Conservation (phyloP, 2,329 filamentous ascomycete genomes). For the Alternaria consortialis region DNA sequence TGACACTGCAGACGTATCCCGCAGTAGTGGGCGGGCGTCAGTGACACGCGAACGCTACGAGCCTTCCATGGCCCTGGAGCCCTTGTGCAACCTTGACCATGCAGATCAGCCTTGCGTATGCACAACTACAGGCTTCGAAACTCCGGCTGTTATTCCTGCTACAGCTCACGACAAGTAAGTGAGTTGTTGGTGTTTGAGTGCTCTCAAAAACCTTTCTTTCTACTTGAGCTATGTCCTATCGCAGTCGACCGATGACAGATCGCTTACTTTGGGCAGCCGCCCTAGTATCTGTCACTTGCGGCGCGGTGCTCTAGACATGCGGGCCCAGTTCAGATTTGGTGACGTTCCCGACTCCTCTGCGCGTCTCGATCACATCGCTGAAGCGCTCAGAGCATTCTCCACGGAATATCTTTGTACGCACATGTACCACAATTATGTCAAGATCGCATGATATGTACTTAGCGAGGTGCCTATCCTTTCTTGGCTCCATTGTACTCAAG, state of each 20-base stretch:
- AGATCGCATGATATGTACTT: conserved; percentile 15
- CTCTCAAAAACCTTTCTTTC: neutral
- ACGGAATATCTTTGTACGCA: conserved; percentile 6
- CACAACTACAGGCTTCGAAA: conserved; percentile 10
- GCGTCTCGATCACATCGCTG: conserved; percentile 5
- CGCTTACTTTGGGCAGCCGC: conserved; percentile 1
- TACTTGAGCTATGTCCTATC: neutral
- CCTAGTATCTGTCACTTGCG: conserved; percentile 11
- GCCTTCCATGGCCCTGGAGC: conserved; percentile 23
- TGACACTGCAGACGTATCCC: conserved; percentile 11
- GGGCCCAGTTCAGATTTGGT: conserved; percentile 7
- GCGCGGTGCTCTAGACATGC: conserved; percentile 10
- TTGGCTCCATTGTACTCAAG: conserved; percentile 6
- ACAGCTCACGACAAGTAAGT: neutral
- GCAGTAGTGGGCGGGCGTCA: conserved; percentile 4
- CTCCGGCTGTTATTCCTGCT: conserved; percentile 3
- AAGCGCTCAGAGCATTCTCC: conserved; percentile 6
- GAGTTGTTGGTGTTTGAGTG: neutral
- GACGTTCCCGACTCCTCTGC: conserved; percentile 7
- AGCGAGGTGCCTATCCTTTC: conserved; percentile 9
- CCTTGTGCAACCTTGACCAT: conserved; percentile 12
- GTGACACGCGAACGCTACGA: conserved; percentile 13
- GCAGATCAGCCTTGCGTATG: conserved; percentile 28
- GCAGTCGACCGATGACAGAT: neutral
- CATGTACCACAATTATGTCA: conserved; percentile 10